These are phyloP conservation scores for Lactifluus volemus DNA, from an alignment of 768 basidiomycete genomes.

Conservation along the genomic window DNA sequence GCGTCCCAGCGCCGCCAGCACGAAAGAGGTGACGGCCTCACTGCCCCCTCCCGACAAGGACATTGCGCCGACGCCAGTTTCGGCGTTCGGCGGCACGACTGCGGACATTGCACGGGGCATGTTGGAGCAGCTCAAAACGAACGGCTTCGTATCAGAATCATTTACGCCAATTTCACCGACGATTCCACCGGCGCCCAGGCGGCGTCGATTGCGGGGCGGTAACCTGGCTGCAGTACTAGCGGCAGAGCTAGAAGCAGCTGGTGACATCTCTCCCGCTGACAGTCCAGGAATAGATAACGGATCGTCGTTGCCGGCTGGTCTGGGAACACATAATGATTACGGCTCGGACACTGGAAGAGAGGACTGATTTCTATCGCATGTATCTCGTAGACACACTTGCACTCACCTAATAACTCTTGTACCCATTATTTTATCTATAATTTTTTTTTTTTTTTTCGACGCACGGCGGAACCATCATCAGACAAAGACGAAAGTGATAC, in stretches of 20 bases:
- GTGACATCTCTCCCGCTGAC: constrained; percentile 4
- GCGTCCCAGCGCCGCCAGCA: constrained; percentile 33
- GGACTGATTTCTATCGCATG: constrained; percentile 2
- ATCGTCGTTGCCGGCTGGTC: not conserved
- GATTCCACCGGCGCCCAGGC: constrained; percentile 12
- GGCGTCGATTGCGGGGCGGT: constrained; percentile 20
- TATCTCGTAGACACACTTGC: constrained; percentile 6
- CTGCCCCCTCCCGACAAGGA: constrained; percentile 25
- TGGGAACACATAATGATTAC: not conserved
- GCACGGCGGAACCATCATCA: not conserved
- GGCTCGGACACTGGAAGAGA: constrained; percentile 17
- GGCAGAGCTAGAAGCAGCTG: constrained; percentile 18
- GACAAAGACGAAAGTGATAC: not conserved
- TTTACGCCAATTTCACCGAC: constrained; percentile 21
- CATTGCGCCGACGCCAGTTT: constrained; percentile 21
- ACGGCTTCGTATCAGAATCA: constrained; percentile 44
- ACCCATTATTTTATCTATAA: constrained; percentile 13
- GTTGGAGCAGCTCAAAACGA: constrained; percentile 63
- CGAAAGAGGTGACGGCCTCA: constrained; percentile 24
- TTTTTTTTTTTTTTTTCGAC: not conserved
- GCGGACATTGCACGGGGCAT: constrained; percentile 64
- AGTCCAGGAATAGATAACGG: not conserved
- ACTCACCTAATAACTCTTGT: not conserved
- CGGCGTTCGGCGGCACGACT: constrained; percentile 33
- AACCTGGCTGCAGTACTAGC: constrained; percentile 14